A percentile compares a stretch with the other conserved stretches of the same genome.
Conservation (phyloP, 495 filamentous ascomycete species). For the Hypoxylon lienhwacheense region DNA sequence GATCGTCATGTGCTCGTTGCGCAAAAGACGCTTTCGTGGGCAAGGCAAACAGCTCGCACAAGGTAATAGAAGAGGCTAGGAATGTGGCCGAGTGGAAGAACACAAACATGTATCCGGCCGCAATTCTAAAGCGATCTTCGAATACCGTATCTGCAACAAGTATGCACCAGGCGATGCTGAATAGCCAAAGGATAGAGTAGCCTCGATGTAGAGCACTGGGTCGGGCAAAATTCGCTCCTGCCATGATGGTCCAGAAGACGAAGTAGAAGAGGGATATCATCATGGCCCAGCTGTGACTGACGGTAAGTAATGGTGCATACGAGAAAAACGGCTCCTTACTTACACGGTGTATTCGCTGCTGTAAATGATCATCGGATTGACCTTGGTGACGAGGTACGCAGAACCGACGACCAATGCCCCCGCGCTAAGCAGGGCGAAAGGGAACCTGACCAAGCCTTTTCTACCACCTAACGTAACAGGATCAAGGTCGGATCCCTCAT, state of each 20-base stretch:
- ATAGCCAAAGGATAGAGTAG: conserved; percentile 84
- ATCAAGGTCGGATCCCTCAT: conserved; percentile 61
- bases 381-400: conserved; percentile 73
- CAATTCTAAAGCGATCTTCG: conserved; percentile 70
- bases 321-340: conserved; percentile 23
- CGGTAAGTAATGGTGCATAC: conserved; percentile 25
- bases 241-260: conserved; percentile 80
- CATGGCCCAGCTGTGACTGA: conserved; percentile 67
- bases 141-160: conserved; percentile 73
- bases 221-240: conserved; percentile 77
- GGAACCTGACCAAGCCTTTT: conserved; percentile 81
- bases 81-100: conserved; percentile 78
- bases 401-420: conserved; percentile 69
- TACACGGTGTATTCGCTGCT: conserved; percentile 80
- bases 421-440: conserved; percentile 71
- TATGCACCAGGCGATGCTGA: conserved; percentile 68
- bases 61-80: conserved; percentile 68
- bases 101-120: conserved; percentile 78
- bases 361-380: conserved; percentile 87
- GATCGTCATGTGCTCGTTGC: conserved; percentile 49
- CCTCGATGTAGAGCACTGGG: conserved; percentile 83
- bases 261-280: conserved; percentile 80
- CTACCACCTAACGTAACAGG: conserved; percentile 69
- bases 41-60: conserved; percentile 78
- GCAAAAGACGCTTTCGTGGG: conserved; percentile 70